phyloP scores from a whole-genome alignment of 2,329 filamentous ascomycete genomes.

The Penicillium fuscoglaucum region DNA sequence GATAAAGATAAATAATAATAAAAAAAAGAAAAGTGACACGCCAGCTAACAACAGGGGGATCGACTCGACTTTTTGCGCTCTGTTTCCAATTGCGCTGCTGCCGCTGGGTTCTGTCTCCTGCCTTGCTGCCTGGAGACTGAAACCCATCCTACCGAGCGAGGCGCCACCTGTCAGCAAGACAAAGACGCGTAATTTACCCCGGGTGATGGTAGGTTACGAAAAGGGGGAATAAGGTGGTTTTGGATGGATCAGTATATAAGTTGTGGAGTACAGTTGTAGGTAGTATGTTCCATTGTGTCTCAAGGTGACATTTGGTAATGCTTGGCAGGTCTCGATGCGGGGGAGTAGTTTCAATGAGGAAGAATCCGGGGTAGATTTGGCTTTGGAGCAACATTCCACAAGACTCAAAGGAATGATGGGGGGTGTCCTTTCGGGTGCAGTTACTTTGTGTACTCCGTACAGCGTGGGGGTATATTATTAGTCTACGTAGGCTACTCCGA shows the following conservation, averaged over 20 bases:
- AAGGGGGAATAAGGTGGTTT: neutral
- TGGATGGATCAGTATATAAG: neutral
- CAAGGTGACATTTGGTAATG: slow-evolving; percentile 5
- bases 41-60: neutral
- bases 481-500: neutral
- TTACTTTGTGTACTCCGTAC: slow-evolving; percentile 1
- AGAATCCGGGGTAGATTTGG: slow-evolving; percentile 13
- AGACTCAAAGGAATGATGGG: neutral
- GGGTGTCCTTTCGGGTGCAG: neutral
- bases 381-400: slow-evolving; percentile 8
- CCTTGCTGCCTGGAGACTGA: slow-evolving; percentile 3
- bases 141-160: neutral
- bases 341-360: neutral
- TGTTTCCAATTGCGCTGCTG: slow-evolving; percentile 19
- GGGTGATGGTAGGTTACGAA: neutral
- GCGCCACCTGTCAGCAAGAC: slow-evolving; percentile 1
- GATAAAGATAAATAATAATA: neutral
- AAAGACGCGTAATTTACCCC: neutral
- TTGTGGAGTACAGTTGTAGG: neutral
- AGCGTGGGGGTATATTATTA: neutral
- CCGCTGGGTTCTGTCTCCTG: neutral
- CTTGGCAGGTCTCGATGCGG: slow-evolving; percentile 13
- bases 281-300: neutral
- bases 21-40: neutral
- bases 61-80: slow-evolving; percentile 8